Evolutionary conservation across 768 basidiomycete genomes (phyloP), one percentile per base, ranked within the genome.

Genomic region (Rubroboletus pulcherrimus): DNA sequence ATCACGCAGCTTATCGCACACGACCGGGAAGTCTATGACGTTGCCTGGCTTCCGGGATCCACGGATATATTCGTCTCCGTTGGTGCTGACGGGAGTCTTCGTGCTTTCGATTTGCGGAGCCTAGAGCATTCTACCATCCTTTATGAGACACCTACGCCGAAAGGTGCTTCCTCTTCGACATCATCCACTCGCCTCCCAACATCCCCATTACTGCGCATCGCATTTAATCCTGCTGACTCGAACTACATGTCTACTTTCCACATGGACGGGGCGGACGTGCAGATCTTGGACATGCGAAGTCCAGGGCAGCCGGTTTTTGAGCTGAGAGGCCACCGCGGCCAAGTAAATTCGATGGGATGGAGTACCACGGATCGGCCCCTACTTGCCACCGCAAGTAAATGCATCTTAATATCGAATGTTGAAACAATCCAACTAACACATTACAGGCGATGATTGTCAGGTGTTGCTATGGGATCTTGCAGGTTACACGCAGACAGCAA

Each of bases 211-310:
- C 78, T 96, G 11, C 80, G 93, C 42, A 90, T 96, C 55, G 89
- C 89, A 26, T 96, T 96, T 77, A 93, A 93, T 65, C 94, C 95
- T 0, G 81, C 85, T 7, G 88, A 91, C 71, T 89, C 93, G 15
- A 94, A 97, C 63, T 97, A 96, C 71, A 91, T 99, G 84, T 91
- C 93, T 12, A 96, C 94, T 2, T 97, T 98, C 72, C 96, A 98
- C 65, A 88, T 93, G 81, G 94, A 97, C 66, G 91, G 91, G 47
- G 72, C 79, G 19, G 90, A 94, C 64, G 81, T 97, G 4, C 91
- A 97, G 69, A 91, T 99, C 29, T 77, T 99, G 58, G 97, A 99
- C 66, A 98, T 98, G 91, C 84, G 97, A 50, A 91, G 87, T 72
- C 97, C 97, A 2, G 97, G 97, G 2, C 86, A 91, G 58, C 94